Base-by-base conservation (phyloP, 2,329 filamentous ascomycete genomes). In the Cladosporium sp. region DNA sequence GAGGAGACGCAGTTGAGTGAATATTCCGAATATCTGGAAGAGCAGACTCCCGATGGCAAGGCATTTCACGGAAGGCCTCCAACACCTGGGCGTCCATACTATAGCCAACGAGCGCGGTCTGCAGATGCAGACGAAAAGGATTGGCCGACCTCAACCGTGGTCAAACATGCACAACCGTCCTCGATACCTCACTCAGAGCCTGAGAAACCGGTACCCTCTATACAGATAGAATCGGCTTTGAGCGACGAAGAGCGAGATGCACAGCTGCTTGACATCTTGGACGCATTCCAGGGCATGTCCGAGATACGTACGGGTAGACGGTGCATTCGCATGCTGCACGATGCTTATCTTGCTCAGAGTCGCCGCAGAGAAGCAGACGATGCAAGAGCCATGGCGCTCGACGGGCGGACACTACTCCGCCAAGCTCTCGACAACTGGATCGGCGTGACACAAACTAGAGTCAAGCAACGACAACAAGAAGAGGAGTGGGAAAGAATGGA, bases 391-490 rank as follows among this genome's bases (percentile, higher is more conserved):
- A 62, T 71, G 8, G 75, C 76, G 19, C 76, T 78, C 54, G 82
- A 87, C 65, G 75, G 75, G 30, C 68, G 70, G 14, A 78, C 78
- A 8, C 73, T 87, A 19, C 70, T 85, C 49, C 78, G 76, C 38
- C 76, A 82, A 62, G 80, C 79, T 0, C 75, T 86, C 43, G 78
- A 81, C 56, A 72, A 76, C 25, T 83, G 82, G 81, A 74, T 73
- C 54, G 69, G 68, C 14, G 72, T 72, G 17, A 69, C 76, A 20
- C 37, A 58, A 9, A 51, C 57, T 3, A 60, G 57, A 20, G 28
- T 59, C 22, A 25, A 60, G 15, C 51, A 61, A n/a, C 56, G 55
- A 28, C 51, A 60, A 20, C 60, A 59, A 43, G 49, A 55, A 37
- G 56, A 61, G 17, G 49, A 63, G 17, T 56, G 57, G 15, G 40